Evolutionary conservation across 257 asterid genomes (phyloP).

Genomic region (Misopates orontium): DNA sequence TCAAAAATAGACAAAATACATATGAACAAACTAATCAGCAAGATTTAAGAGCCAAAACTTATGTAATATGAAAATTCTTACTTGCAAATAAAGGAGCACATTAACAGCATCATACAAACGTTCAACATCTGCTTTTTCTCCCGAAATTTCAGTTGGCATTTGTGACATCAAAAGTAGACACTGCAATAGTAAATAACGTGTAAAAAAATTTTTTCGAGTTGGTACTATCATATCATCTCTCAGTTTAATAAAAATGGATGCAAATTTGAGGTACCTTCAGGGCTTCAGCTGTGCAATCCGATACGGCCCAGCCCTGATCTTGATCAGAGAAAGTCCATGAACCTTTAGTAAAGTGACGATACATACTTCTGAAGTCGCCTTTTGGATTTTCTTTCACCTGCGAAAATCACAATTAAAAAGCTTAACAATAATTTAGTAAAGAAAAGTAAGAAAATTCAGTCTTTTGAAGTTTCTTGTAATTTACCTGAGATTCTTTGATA

Average conservation of each 20-base stretch:
- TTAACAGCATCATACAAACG: constrained; percentile 55
- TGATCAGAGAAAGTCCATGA: constrained; percentile 91
- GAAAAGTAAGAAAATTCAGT: too few relatives aligned
- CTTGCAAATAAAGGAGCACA: constrained; percentile 53
- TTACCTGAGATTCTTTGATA: constrained; percentile 77
- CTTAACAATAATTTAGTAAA: too few relatives aligned
- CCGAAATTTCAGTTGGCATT: constrained; percentile 52
- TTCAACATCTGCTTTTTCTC: constrained; percentile 43
- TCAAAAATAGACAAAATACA: neutral
- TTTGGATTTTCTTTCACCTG: constrained; percentile 63
- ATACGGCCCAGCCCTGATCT: constrained; percentile 87
- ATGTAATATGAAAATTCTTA: constrained; percentile 25
- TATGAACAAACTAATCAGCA: neutral
- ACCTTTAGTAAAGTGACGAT: constrained; percentile 81
- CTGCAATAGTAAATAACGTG: constrained; percentile 34
- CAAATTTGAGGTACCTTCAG: constrained; percentile 46
- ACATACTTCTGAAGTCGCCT: constrained; percentile 65
- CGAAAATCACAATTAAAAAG: neutral
- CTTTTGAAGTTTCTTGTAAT: too few relatives aligned
- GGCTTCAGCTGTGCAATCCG: constrained; percentile 79
- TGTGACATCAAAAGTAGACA: constrained; percentile 53
- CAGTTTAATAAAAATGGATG: neutral
- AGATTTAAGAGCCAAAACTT: too few relatives aligned
- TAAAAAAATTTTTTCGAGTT: neutral
- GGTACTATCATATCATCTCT: neutral